A percentile compares a stretch with the other conserved stretches of the same genome.
Evolutionary conservation across 768 basidiomycete genomes (phyloP).

Genomic region (Suillus occidentalis): DNA sequence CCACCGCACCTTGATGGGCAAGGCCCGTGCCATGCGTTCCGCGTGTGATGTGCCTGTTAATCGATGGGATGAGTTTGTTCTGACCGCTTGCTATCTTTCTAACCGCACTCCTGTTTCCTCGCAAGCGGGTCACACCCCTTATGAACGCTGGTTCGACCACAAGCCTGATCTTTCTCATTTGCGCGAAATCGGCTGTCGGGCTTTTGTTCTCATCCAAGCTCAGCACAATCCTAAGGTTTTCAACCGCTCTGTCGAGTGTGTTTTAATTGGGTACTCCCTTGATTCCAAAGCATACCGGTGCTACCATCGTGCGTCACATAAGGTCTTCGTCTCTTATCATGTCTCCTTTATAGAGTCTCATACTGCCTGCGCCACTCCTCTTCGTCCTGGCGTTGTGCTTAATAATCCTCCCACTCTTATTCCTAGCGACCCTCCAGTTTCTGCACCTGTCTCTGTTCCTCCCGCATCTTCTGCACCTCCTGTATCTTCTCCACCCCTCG

Average conservation of each 20-base stretch:
- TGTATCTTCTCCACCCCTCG: not conserved
- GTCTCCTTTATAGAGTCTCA: constrained; percentile 25
- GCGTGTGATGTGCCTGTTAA: no score
- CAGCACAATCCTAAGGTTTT: constrained; percentile 29
- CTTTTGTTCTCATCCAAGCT: constrained; percentile 26
- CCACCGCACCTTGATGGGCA: no score
- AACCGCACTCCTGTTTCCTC: no score
- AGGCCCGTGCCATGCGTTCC: no score
- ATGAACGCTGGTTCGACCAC: not conserved
- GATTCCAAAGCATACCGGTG: constrained; percentile 16
- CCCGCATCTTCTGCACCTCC: not conserved
- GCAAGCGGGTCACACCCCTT: no score
- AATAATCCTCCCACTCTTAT: constrained; percentile 3
- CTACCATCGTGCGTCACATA: constrained; percentile 7
- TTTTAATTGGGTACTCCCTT: constrained; percentile 13
- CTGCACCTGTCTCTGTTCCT: constrained; percentile 11
- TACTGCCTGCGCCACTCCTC: not conserved
- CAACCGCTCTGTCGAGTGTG: constrained; percentile 7
- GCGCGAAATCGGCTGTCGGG: constrained; percentile 30
- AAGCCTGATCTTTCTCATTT: constrained; percentile 31
- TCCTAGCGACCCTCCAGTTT: constrained; percentile 10
- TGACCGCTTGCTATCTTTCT: no score
- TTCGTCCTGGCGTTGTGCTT: constrained; percentile 10
- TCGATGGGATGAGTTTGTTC: no score
- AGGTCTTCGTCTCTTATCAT: constrained; percentile 18